phyloP scores from a whole-genome alignment of 2,329 filamentous ascomycete species.

The Claviceps sorghi region DNA sequence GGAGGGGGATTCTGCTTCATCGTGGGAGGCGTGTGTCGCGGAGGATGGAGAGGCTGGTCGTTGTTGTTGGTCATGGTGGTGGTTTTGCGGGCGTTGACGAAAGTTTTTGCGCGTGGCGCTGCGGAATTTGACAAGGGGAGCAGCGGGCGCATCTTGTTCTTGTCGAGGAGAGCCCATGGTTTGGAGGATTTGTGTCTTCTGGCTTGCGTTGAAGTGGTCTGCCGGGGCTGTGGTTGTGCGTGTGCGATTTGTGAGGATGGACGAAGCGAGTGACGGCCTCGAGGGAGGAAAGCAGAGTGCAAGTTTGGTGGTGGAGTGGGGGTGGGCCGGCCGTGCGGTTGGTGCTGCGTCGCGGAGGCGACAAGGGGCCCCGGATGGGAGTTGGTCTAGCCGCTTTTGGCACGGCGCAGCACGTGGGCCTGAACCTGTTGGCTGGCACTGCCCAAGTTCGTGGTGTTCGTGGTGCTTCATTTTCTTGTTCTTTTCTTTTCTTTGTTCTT shows the following conservation, averaged over 20 bases:
- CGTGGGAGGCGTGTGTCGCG: background rate
- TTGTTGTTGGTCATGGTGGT: background rate
- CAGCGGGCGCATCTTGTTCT: constrained; percentile 13
- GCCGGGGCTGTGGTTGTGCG: background rate
- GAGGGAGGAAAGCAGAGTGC: background rate
- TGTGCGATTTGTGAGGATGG: background rate
- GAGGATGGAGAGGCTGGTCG: background rate
- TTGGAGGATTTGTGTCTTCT: background rate
- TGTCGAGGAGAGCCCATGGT: constrained; percentile 11
- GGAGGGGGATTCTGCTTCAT: constrained; percentile 15
- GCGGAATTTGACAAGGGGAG: constrained; percentile 33
- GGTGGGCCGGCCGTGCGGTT: background rate
- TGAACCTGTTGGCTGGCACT: too few species aligned
- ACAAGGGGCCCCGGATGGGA: background rate
- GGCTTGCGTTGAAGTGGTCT: background rate
- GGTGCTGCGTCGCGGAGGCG: background rate
- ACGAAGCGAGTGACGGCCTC: background rate
- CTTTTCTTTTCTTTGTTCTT: background rate
- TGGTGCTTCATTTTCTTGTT: too few species aligned
- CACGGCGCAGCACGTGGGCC: background rate
- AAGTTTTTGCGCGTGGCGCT: constrained; percentile 43
- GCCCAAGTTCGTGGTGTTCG: too few species aligned
- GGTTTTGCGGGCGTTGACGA: constrained; percentile 31
- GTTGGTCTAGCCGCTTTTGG: background rate
- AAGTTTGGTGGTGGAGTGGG: background rate